phyloP scores from a whole-genome alignment of 2,329 filamentous ascomycete species.

The Colletotrichum brevisporum region DNA sequence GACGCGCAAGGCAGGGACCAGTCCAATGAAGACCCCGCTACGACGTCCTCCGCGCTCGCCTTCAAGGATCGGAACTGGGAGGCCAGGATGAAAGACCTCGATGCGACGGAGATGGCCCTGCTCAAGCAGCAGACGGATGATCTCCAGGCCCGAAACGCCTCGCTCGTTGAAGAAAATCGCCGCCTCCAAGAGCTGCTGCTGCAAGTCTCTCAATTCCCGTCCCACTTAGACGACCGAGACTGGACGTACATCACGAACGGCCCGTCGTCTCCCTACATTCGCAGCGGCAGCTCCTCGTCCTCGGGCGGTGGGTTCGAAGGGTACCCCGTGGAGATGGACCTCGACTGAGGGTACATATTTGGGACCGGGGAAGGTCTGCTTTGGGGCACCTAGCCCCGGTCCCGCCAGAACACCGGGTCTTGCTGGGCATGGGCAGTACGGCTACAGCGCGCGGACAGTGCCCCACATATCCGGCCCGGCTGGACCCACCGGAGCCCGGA shows the following conservation, averaged over 20 bases:
- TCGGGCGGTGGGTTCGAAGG: neutral
- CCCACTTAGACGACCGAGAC: neutral
- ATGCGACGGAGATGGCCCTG: neutral
- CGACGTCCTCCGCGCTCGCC: too few species aligned
- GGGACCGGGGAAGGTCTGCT: neutral
- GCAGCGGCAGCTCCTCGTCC: neutral
- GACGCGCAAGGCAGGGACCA: too few species aligned
- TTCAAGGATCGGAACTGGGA: neutral
- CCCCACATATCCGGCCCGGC: too few species aligned
- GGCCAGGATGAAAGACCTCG: neutral
- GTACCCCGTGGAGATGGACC: neutral
- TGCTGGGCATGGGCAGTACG: too few species aligned
- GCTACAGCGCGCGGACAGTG: too few species aligned
- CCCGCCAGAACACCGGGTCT: too few species aligned
- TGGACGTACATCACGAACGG: too few species aligned
- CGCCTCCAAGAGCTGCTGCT: too few species aligned
- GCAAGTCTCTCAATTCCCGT: neutral
- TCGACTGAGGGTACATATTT: neutral
- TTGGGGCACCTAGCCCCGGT: too few species aligned
- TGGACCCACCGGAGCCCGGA: too few species aligned
- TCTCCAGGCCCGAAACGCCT: neutral
- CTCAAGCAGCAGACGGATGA: neutral
- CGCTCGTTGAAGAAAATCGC: neutral
- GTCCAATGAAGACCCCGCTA: too few species aligned
- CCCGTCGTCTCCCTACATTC: neutral